Percentiles rank a stretch among this genome's conserved stretches.
Conservation (phyloP, 2,329 filamentous ascomycete species). For the Cercospora brassicicola region DNA sequence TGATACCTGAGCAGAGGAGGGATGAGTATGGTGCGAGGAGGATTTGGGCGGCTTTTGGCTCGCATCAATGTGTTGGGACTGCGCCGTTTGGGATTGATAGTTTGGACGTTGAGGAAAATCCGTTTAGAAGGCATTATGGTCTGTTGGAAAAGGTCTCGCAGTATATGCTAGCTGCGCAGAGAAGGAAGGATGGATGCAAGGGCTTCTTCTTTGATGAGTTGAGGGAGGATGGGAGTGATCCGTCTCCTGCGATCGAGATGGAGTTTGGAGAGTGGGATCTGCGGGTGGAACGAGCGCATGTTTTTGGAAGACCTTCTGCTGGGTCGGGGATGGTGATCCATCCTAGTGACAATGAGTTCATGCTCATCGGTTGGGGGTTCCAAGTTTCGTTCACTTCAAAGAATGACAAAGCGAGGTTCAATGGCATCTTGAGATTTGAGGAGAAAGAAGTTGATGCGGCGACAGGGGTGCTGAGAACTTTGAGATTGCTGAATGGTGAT, state of each 20-base stretch:
- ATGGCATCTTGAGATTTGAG: constrained; percentile 46
- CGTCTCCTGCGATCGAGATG: constrained; percentile 35
- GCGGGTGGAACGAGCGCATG: constrained; percentile 47
- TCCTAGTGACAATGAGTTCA: too few species aligned
- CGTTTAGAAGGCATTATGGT: too few species aligned
- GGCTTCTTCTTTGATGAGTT: constrained; percentile 50
- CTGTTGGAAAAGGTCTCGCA: constrained; percentile 41
- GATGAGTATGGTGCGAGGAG: constrained; percentile 42
- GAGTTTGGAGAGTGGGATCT: constrained; percentile 42
- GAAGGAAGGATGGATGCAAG: constrained; percentile 36
- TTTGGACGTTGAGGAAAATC: too few species aligned
- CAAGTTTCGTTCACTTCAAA: constrained; percentile 40
- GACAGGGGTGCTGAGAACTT: constrained; percentile 41
- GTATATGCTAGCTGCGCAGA: constrained; percentile 46
- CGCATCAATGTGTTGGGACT: constrained; percentile 43
- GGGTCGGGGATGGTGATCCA: constrained; percentile 48
- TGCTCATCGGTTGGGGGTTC: constrained; percentile 51
- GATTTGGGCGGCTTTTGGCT: constrained; percentile 47
- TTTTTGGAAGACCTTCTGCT: constrained; percentile 48
- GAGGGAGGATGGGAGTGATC: constrained; percentile 34
- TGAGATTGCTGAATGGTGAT: constrained; percentile 47
- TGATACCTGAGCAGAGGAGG: too few species aligned
- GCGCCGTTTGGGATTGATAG: constrained; percentile 50
- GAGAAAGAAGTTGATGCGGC: constrained; percentile 44
- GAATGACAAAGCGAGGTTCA: constrained; percentile 42